phyloP scores from a whole-genome alignment of 768 basidiomycete species.

The Amanita phalloides region DNA sequence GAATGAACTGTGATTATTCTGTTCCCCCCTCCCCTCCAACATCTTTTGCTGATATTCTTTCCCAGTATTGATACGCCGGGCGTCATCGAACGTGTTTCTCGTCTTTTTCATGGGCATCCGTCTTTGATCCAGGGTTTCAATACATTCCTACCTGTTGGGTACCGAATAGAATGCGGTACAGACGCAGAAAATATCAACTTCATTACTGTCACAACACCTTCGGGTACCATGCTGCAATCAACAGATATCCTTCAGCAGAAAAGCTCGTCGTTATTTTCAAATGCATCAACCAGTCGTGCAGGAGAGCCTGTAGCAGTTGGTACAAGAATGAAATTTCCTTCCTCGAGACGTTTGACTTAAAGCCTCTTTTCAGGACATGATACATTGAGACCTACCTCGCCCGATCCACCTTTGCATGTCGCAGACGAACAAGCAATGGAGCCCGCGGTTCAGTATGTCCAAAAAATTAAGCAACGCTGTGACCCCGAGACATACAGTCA shows the following conservation, averaged over 20 bases:
- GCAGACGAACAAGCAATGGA: slow-evolving; percentile 43
- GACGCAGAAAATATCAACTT: slow-evolving; percentile 53
- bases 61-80: slow-evolving; percentile 92
- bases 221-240: slow-evolving; percentile 51
- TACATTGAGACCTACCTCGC: slow-evolving; percentile 13
- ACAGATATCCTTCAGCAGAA: slow-evolving; percentile 33
- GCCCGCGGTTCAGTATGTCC: slow-evolving; percentile 88
- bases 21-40: not conserved
- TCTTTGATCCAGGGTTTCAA: slow-evolving; percentile 95
- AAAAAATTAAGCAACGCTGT: slow-evolving; percentile 92
- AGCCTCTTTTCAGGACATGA: not conserved
- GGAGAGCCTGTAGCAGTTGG: slow-evolving; percentile 5
- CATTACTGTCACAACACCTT: slow-evolving; percentile 73
- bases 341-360: not conserved
- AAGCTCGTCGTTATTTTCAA: slow-evolving; percentile 28
- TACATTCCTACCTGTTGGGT: slow-evolving; percentile 91
- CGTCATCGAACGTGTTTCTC: slow-evolving; percentile 91
- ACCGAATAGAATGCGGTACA: slow-evolving; percentile 76
- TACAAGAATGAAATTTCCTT: not conserved
- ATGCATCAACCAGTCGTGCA: slow-evolving; percentile 10
- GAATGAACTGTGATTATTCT: slow-evolving; percentile 62
- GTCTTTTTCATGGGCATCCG: slow-evolving; percentile 86
- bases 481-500: slow-evolving; percentile 79
- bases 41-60: not conserved
- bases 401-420: slow-evolving; percentile 22